Base-by-base conservation (phyloP, 441 rosid species). In the Capsella rubella region DNA sequence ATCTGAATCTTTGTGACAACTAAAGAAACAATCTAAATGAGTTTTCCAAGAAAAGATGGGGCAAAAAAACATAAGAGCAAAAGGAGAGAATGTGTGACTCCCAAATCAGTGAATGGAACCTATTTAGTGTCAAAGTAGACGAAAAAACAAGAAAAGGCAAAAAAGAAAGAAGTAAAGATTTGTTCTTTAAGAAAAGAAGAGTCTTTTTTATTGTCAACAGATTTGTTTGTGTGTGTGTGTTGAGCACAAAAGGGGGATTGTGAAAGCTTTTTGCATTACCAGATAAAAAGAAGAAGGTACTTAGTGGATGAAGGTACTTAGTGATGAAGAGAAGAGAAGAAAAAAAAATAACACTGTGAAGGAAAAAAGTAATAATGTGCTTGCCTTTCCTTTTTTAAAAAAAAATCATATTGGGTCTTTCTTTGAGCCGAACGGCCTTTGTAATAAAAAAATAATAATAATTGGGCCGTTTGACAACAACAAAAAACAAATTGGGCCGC, bases 261-360 rank as follows among this genome's bases (percentile, higher is more conserved):
- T 15, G n/a, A 70, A 63, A 70, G 79, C 79, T 70, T 70, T 21
- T 70, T 54, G 66, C 71, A 76, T 28, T 63, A 75, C 34, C 34
- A 54, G 47, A 76, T 69, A 50, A 69, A 69, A 76, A 54, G 69
- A 40, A 21, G 25, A 21, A 21, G 25, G 25, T 21, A 21, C 25
- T 21, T 21, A n/a, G n/a, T n/a, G 1, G 25, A 21, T 1, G 25
- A 21, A 75, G 10, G 34, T 59, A 34, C 37, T 62, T 47, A 3
- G 61, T 51, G 67, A 58, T 67, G 67, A 60, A 15, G 31, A 53
- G 27, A 39, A 11, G 13, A 4, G 47, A 40, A 15, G 47, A 40
- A 27, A 16, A 27, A 16, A 59, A 51, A 21, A 21, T 21, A 21
- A 21, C 25, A 21, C 25, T 34, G 61, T 34, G 16, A 16, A 57